Evolutionary conservation across 495 filamentous ascomycete species (phyloP).

Genomic region (Chlorociboria aeruginascens): DNA sequence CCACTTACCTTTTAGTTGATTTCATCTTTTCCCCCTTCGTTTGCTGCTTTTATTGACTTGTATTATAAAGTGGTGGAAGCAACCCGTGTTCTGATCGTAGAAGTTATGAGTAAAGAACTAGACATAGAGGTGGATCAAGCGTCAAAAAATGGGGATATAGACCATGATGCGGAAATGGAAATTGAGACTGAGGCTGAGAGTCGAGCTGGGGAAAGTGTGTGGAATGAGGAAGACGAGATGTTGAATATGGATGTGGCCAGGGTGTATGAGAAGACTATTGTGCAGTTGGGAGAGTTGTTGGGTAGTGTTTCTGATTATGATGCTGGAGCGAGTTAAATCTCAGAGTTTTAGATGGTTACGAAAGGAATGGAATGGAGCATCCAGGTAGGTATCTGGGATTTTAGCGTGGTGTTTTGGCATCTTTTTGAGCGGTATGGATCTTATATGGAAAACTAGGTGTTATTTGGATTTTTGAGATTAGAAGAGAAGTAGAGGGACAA

Average conservation of each 20-base stretch:
- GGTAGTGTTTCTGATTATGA: constrained; percentile 7
- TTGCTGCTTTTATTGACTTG: not conserved
- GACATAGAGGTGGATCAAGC: constrained; percentile 17
- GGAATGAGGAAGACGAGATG: constrained; percentile 26
- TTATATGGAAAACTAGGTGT: too few species aligned
- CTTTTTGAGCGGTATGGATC: too few species aligned
- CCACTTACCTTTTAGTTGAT: constrained; percentile 42
- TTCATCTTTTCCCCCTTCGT: not conserved
- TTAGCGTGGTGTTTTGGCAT: too few species aligned
- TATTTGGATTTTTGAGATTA: too few species aligned
- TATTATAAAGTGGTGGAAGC: constrained; percentile 8
- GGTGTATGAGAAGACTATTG: constrained; percentile 70
- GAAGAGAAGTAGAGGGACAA: too few species aligned
- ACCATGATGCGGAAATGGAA: constrained; percentile 27
- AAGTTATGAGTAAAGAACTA: constrained; percentile 37
- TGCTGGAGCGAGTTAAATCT: not conserved
- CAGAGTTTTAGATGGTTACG: not conserved
- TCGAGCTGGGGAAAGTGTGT: constrained; percentile 11
- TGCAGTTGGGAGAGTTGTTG: constrained; percentile 34
- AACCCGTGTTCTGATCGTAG: constrained; percentile 52
- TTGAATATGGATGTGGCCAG: constrained; percentile 53
- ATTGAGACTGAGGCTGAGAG: too few species aligned
- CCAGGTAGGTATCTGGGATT: too few species aligned
- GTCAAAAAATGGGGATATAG: constrained; percentile 24
- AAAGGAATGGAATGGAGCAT: too few species aligned